Evolutionary conservation across 345 rosid genomes (phyloP).

Genomic region (Diplotaxis tenuifolia): DNA sequence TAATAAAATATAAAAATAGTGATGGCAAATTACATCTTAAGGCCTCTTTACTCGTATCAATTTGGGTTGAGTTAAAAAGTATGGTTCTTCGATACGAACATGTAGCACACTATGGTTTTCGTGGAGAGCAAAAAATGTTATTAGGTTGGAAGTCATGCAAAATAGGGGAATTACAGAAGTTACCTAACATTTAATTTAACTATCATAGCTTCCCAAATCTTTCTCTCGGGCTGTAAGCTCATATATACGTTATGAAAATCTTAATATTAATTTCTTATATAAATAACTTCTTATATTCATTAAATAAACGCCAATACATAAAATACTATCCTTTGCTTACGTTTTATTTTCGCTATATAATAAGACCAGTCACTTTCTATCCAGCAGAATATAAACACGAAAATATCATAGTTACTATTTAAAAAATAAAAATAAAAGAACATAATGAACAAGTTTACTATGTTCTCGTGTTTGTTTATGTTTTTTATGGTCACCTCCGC

Average conservation of each 20-base stretch:
- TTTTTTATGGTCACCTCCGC: background rate
- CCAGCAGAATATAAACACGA: background rate
- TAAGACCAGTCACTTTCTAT: background rate
- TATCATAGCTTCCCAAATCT: background rate
- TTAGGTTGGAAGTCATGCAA: background rate
- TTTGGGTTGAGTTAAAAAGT: background rate
- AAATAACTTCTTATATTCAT: background rate
- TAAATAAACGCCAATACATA: background rate
- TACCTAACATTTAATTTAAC: background rate
- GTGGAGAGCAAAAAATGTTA: background rate
- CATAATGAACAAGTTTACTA: background rate
- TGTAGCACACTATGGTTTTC: background rate
- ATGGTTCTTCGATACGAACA: too few relatives aligned
- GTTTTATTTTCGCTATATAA: background rate
- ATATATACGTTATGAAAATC: slow-evolving; percentile 1
- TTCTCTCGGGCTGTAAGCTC: background rate
- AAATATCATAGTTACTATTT: background rate
- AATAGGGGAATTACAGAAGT: background rate
- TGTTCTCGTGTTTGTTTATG: slow-evolving; percentile 2
- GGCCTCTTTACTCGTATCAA: background rate
- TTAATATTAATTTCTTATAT: background rate
- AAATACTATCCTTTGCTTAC: background rate
- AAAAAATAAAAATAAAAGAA: background rate
- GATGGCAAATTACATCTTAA: too few relatives aligned
- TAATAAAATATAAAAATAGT: background rate